These are phyloP conservation scores for Gastrodia elata DNA, from an alignment of 106 monocot species.

Conservation along the genomic window DNA sequence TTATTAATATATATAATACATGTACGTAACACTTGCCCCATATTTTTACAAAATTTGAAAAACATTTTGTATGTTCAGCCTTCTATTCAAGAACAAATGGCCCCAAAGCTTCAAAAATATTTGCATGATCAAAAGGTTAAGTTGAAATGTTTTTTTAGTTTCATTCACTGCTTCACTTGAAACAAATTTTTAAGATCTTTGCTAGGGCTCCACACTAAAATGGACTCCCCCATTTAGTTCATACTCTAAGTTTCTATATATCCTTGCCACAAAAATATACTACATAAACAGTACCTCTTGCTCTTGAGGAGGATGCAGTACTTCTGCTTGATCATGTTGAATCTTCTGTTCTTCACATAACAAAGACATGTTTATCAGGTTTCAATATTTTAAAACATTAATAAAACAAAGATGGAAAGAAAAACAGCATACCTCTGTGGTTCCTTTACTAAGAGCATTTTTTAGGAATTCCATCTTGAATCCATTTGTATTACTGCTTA, in stretches of 20 bases:
- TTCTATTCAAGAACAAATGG: not conserved
- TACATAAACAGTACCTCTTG: not conserved
- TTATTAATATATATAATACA: not conserved
- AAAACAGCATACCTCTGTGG: not conserved
- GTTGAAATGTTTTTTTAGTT: not conserved
- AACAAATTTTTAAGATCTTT: not conserved
- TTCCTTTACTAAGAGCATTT: conserved; percentile 1
- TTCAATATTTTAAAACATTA: conserved; percentile 1
- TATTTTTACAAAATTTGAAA: too few species aligned
- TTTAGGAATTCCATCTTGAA: conserved; percentile 3
- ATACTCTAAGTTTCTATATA: not conserved
- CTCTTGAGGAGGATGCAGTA: not conserved
- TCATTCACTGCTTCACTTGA: not conserved
- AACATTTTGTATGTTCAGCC: not conserved
- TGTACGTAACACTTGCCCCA: too few species aligned
- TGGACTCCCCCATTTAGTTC: not conserved
- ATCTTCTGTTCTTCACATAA: conserved; percentile 8
- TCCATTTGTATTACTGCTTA: not conserved
- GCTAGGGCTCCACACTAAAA: not conserved
- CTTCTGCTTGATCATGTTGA: conserved; percentile 5
- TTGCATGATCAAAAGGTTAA: not conserved
- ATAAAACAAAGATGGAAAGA: not conserved
- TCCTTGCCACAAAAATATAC: not conserved
- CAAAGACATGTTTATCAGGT: not conserved
- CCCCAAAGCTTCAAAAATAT: not conserved